Evolutionary conservation across 805 yeast species (phyloP).

Genomic region (Barnettozyma vustinii): DNA sequence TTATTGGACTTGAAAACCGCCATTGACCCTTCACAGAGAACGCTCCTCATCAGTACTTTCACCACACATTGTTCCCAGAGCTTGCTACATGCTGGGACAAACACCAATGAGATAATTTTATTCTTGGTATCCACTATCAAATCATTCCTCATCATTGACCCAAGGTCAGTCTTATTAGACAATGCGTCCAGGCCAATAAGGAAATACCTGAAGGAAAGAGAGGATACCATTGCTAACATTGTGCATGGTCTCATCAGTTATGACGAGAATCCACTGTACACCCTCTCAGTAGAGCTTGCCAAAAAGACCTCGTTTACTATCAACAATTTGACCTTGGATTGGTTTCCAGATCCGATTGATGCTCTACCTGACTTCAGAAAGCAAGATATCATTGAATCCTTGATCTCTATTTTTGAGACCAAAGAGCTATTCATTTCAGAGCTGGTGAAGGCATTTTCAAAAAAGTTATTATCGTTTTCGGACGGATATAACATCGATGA

Average conservation of each 20-base stretch:
- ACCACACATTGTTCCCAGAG: slow-evolving; percentile 37
- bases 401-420: slow-evolving; percentile 67
- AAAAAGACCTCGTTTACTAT: slow-evolving; percentile 18
- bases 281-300: slow-evolving; percentile 48
- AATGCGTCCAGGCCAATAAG: slow-evolving; percentile 74
- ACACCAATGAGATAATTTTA: slow-evolving; percentile 66
- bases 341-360: slow-evolving; percentile 87
- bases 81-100: slow-evolving; percentile 73
- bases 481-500: slow-evolving; percentile 35
- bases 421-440: slow-evolving; percentile 63
- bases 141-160: slow-evolving; percentile 73
- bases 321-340: slow-evolving; percentile 32
- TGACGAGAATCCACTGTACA: slow-evolving; percentile 35
- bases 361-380: slow-evolving; percentile 81
- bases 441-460: slow-evolving; percentile 55
- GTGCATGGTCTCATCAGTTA: slow-evolving; percentile 62
- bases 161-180: slow-evolving; percentile 78
- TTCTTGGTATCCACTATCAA: slow-evolving; percentile 68
- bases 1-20: slow-evolving; percentile 54
- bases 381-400: slow-evolving; percentile 64
- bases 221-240: slow-evolving; percentile 64
- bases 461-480: slow-evolving; percentile 36
- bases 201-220: slow-evolving; percentile 61
- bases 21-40: slow-evolving; percentile 45
- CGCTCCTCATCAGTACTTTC: slow-evolving; percentile 46